Evolutionary conservation across 495 filamentous ascomycete genomes (phyloP).

Genomic region (Astrocystis sublimbata): DNA sequence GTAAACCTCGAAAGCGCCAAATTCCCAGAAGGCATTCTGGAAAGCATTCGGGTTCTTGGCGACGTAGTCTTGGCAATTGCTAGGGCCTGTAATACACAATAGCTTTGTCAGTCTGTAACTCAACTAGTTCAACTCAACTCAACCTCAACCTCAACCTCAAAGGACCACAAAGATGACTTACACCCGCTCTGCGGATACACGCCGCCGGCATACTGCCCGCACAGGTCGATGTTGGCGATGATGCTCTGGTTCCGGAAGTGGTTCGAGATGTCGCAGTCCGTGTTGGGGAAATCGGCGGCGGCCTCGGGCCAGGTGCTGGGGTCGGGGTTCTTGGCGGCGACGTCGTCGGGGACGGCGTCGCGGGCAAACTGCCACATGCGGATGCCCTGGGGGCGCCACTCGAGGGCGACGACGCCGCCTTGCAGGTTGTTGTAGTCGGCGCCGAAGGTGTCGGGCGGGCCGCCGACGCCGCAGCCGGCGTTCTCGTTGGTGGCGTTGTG

Average conservation of each 20-base stretch:
- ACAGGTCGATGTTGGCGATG: slow-evolving; percentile 69
- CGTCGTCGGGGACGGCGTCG: slow-evolving; percentile 52
- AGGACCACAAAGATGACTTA: slow-evolving; percentile 36
- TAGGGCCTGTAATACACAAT: slow-evolving; percentile 32
- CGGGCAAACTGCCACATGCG: slow-evolving; percentile 62
- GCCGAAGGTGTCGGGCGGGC: slow-evolving; percentile 49
- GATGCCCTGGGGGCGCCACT: slow-evolving; percentile 62
- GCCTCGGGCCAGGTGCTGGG: slow-evolving; percentile 62
- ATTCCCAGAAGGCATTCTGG: slow-evolving; percentile 63
- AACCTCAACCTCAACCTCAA: too few species aligned
- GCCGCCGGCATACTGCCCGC: slow-evolving; percentile 62
- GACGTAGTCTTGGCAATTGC: slow-evolving; percentile 62
- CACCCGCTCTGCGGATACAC: slow-evolving; percentile 46
- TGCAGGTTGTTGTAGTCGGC: slow-evolving; percentile 55
- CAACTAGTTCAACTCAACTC: not conserved
- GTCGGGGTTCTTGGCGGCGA: slow-evolving; percentile 52
- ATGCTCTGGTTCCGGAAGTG: slow-evolving; percentile 67
- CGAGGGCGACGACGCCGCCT: slow-evolving; percentile 65
- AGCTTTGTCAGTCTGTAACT: slow-evolving; percentile 30
- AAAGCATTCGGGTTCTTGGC: slow-evolving; percentile 63
- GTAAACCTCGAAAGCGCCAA: slow-evolving; percentile 66
- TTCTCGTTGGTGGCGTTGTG: slow-evolving; percentile 53
- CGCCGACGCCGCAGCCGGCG: slow-evolving; percentile 55
- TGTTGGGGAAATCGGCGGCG: slow-evolving; percentile 57
- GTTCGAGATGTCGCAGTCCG: slow-evolving; percentile 57